A percentile compares a stretch with the other conserved stretches of the same genome.
phyloP scores from a whole-genome alignment of 2,329 filamentous ascomycete species.

The Elsinoe arachidis region DNA sequence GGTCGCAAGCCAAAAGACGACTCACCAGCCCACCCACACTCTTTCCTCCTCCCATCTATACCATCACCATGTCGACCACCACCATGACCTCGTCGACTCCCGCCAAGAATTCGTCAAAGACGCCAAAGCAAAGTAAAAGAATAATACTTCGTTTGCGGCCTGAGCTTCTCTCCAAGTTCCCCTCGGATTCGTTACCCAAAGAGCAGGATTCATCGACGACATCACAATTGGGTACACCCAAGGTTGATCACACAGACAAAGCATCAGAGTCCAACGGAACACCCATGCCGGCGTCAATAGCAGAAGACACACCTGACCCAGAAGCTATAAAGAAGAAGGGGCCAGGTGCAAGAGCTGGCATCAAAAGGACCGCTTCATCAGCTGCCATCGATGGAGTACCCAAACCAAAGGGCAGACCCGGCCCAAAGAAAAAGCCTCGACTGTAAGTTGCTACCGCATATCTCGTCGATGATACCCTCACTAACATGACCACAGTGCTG shows the following conservation, averaged over 20 bases:
- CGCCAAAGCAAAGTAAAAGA: constrained; percentile 24
- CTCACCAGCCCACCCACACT: not conserved
- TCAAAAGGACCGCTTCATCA: constrained; percentile 47
- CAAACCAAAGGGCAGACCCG: constrained; percentile 78
- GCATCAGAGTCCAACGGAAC: constrained; percentile 36
- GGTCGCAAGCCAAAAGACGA: constrained; percentile 16
- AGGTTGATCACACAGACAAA: constrained; percentile 32
- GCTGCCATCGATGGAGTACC: constrained; percentile 47
- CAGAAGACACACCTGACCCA: constrained; percentile 31
- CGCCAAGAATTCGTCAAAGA: constrained; percentile 18
- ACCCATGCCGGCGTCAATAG: constrained; percentile 26
- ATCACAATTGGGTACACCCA: constrained; percentile 29
- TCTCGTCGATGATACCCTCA: not conserved
- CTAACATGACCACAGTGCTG: constrained; percentile 34
- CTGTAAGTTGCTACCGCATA: constrained; percentile 55
- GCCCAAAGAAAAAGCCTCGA: constrained; percentile 92
- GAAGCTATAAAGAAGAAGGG: constrained; percentile 64
- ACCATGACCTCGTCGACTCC: constrained; percentile 14
- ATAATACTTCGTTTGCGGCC: constrained; percentile 23
- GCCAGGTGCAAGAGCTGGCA: constrained; percentile 58
- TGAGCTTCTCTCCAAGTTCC: constrained; percentile 23
- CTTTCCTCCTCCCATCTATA: constrained; percentile 17
- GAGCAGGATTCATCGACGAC: constrained; percentile 17
- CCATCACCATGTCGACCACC: constrained; percentile 15
- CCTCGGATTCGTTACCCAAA: constrained; percentile 24